A percentile compares a stretch with the other conserved stretches of the same genome.
phyloP scores from a whole-genome alignment of 192 early-diverging fungal genomes.

The Coemansia sp. region DNA sequence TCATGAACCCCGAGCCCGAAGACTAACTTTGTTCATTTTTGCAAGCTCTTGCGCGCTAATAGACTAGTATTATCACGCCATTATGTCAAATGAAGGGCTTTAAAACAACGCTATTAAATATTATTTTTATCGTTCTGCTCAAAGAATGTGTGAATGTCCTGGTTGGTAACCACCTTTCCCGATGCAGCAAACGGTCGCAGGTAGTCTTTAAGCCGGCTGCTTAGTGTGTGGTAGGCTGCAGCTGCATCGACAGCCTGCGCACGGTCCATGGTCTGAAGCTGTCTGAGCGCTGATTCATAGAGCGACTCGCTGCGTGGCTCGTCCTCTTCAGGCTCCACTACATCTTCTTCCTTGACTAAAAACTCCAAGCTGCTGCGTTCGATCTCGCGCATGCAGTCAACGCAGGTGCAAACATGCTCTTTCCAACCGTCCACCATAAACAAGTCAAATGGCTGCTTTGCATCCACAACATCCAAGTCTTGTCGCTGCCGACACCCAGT shows the following conservation, averaged over 20 bases:
- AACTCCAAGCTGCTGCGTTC: slow-evolving; percentile 53
- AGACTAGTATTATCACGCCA: neutral
- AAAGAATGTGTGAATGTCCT: slow-evolving; percentile 78
- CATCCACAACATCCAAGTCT: slow-evolving; percentile 35
- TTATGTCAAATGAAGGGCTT: neutral
- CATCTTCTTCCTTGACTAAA: slow-evolving; percentile 61
- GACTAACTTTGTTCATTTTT: slow-evolving; percentile 20
- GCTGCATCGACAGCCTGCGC: slow-evolving; percentile 73
- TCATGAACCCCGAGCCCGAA: slow-evolving; percentile 51
- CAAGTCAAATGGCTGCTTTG: slow-evolving; percentile 58
- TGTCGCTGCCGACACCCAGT: slow-evolving; percentile 18
- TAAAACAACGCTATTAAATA: neutral
- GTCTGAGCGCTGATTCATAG: slow-evolving; percentile 75
- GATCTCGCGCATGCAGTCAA: slow-evolving; percentile 58
- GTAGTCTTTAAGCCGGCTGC: slow-evolving; percentile 67
- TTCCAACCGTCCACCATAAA: slow-evolving; percentile 76
- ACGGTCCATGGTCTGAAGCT: slow-evolving; percentile 69
- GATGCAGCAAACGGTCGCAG: slow-evolving; percentile 68
- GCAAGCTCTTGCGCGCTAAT: no score
- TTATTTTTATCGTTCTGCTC: slow-evolving; percentile 28
- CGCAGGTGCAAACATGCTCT: slow-evolving; percentile 69
- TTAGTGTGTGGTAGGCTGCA: slow-evolving; percentile 70
- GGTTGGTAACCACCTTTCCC: slow-evolving; percentile 70
- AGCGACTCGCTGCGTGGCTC: slow-evolving; percentile 64
- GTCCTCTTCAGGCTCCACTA: slow-evolving; percentile 80